Percentiles rank a stretch among this genome's conserved stretches.
These are phyloP conservation scores for Ophiostoma perfectum DNA, from an alignment of 2,329 filamentous ascomycete genomes.

Conservation along the genomic window DNA sequence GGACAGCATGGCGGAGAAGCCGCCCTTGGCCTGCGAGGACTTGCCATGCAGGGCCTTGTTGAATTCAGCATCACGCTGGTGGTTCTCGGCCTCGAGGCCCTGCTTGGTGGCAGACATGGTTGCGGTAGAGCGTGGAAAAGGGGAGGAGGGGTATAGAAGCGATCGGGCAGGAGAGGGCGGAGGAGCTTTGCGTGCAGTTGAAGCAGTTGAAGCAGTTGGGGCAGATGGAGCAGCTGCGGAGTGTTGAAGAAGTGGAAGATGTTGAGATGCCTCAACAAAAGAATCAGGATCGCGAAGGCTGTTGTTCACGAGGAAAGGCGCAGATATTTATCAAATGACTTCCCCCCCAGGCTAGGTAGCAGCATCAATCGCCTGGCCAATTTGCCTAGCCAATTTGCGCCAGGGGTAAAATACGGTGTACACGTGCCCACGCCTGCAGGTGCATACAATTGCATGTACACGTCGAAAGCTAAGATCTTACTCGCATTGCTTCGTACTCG, in stretches of 20 bases:
- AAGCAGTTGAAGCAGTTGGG: background rate
- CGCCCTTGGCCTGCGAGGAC: constrained; percentile 63
- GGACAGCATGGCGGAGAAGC: constrained; percentile 74
- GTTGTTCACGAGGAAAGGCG: constrained; percentile 8
- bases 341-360: background rate
- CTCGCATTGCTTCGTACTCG: constrained; percentile 1
- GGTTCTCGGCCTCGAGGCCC: constrained; percentile 72
- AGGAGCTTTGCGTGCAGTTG: background rate
- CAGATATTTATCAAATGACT: constrained; percentile 18
- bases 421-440: background rate
- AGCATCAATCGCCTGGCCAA: constrained; percentile 12
- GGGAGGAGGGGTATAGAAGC: background rate
- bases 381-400: constrained; percentile 17
- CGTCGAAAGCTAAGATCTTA: background rate
- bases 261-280: background rate
- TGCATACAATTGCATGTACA: constrained; percentile 5
- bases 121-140: background rate
- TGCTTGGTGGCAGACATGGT: constrained; percentile 22
- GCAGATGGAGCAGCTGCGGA: background rate
- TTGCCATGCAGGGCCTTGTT: constrained; percentile 78
- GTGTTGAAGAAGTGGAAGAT: background rate
- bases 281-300: background rate
- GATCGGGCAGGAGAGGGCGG: background rate
- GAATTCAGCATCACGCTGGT: constrained; percentile 81
- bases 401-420: constrained; percentile 21